These are phyloP conservation scores for Lentinus brumalis DNA, from an alignment of 768 basidiomycete genomes.

Conservation along the genomic window DNA sequence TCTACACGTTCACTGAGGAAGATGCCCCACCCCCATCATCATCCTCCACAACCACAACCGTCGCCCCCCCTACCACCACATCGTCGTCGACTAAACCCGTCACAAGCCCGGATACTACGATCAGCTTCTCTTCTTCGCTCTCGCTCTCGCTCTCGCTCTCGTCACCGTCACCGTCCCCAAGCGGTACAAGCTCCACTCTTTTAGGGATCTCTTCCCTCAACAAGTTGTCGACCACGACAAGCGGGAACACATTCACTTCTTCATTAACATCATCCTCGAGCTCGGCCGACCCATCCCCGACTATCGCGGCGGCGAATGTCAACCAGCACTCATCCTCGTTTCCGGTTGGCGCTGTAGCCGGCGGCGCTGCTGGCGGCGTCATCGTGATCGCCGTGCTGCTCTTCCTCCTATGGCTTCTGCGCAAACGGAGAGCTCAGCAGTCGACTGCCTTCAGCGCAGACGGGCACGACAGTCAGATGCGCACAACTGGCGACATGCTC, in stretches of 20 bases:
- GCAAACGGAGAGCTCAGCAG: background rate
- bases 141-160: no score
- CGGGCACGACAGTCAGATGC: background rate
- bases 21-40: background rate
- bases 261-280: background rate
- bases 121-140: no score
- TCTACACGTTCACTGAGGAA: constrained; percentile 7
- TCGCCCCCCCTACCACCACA: no score
- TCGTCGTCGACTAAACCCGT: no score
- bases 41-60: background rate
- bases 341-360: background rate
- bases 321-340: background rate
- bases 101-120: no score
- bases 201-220: background rate
- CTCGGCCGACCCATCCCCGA: background rate
- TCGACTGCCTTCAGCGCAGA: background rate
- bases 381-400: background rate
- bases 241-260: background rate
- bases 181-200: background rate
- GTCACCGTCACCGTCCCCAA: no score
- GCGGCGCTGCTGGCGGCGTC: constrained; percentile 3
- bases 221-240: background rate
- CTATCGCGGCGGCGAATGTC: background rate
- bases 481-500: background rate
- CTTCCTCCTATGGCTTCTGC: background rate